These are phyloP conservation scores for Mucor racemosus DNA, from an alignment of 371 early-diverging fungal species.

Conservation along the genomic window DNA sequence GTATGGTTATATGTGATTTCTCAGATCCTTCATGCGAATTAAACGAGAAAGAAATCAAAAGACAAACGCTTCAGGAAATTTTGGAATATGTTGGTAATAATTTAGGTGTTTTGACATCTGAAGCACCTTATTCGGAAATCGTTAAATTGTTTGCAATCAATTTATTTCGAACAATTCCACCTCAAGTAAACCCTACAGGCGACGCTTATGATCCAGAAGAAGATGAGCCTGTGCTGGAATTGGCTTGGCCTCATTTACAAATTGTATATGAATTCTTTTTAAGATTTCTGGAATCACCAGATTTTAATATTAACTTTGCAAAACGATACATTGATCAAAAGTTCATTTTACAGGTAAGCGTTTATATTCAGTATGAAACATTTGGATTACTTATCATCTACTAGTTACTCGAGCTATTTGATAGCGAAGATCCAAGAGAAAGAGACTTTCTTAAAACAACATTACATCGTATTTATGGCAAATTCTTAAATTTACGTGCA, in stretches of 20 bases:
- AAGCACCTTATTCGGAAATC: conserved; percentile 87
- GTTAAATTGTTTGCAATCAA: conserved; percentile 92
- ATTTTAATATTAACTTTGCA: conserved; percentile 94
- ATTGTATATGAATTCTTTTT: conserved; percentile 97
- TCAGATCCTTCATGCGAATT: conserved; percentile 86
- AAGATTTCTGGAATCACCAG: conserved; percentile 93
- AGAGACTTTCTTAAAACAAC: conserved; percentile 97
- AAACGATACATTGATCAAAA: conserved; percentile 94
- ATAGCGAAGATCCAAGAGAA: conserved; percentile 97
- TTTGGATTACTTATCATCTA: background rate
- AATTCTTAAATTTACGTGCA: conserved; percentile 95
- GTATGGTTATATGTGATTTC: conserved; percentile 93
- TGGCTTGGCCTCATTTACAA: conserved; percentile 97
- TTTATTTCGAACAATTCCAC: conserved; percentile 94
- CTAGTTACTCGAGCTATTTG: conserved; percentile 92
- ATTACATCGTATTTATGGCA: conserved; percentile 96
- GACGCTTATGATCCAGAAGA: conserved; percentile 98
- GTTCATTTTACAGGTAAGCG: conserved; percentile 83
- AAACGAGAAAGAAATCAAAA: conserved; percentile 94
- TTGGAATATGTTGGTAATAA: conserved; percentile 90
- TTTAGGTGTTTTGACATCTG: conserved; percentile 84
- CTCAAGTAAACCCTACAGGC: conserved; percentile 93
- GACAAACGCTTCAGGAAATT: conserved; percentile 86
- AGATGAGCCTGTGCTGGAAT: conserved; percentile 95
- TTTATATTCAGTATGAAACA: background rate